These are phyloP conservation scores for Diplodia mutila DNA, from an alignment of 2,329 filamentous ascomycete genomes.

Conservation along the genomic window DNA sequence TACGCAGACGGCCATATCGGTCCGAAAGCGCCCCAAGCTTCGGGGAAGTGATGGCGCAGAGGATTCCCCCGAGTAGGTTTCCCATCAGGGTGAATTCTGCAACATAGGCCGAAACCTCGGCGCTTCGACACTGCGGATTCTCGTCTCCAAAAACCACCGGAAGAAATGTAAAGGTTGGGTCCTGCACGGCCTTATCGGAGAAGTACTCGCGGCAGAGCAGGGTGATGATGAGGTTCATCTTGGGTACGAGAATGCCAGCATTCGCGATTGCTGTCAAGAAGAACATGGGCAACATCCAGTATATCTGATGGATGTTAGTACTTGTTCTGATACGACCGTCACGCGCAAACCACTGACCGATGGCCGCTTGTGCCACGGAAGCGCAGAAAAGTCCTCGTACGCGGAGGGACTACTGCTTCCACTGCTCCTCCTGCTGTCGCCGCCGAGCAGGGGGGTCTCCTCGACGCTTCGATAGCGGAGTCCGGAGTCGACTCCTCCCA, in stretches of 20 bases:
- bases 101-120: conserved; percentile 76
- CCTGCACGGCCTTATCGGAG: conserved; percentile 53
- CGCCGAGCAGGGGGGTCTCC: conserved; percentile 21
- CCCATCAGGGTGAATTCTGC: conserved; percentile 78
- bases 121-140: conserved; percentile 78
- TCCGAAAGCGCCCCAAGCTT: conserved; percentile 86
- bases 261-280: conserved; percentile 82
- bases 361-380: conserved; percentile 66
- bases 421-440: not conserved
- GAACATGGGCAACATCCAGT: conserved; percentile 82
- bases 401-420: conserved; percentile 14
- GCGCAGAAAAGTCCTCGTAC: conserved; percentile 58
- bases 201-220: conserved; percentile 86
- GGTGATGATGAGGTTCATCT: conserved; percentile 81
- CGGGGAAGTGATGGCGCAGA: conserved; percentile 81
- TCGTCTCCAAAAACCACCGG: conserved; percentile 70
- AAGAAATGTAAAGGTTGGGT: conserved; percentile 57
- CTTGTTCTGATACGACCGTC: not conserved
- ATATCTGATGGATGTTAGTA: conserved; percentile 56
- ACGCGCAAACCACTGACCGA: conserved; percentile 51
- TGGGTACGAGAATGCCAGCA: conserved; percentile 83
- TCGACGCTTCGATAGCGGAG: conserved; percentile 1
- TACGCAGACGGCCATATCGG: conserved; percentile 74
- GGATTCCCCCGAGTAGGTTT: conserved; percentile 71
- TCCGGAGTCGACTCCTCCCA: conserved; percentile 50